phyloP scores from a whole-genome alignment of 306 rosid species.

The Astragalus glycyphyllos region DNA sequence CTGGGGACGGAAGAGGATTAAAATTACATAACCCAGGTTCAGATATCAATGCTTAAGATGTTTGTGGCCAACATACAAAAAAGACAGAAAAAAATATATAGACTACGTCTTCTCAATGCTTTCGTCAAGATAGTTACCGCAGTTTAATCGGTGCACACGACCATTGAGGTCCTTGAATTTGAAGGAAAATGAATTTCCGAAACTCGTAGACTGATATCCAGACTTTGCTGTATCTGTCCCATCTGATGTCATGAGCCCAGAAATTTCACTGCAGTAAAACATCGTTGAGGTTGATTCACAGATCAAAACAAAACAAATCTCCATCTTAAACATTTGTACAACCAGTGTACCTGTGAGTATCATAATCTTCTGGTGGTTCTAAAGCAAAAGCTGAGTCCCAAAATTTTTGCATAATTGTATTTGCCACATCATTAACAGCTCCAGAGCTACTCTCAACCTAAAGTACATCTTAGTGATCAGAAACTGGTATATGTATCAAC shows the following conservation, averaged over 20 bases:
- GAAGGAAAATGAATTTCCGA: slow-evolving; percentile 77
- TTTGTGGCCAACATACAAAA: slow-evolving; percentile 10
- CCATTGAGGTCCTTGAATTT: slow-evolving; percentile 84
- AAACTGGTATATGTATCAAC: slow-evolving; percentile 22
- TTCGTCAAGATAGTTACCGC: slow-evolving; percentile 54
- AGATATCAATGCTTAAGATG: slow-evolving; percentile 28
- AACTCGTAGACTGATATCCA: slow-evolving; percentile 62
- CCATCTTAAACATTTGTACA: slow-evolving; percentile 29
- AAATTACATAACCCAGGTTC: neutral
- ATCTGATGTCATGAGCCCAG: slow-evolving; percentile 74
- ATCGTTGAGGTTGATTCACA: slow-evolving; percentile 25
- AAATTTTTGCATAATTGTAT: slow-evolving; percentile 91
- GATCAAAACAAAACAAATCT: slow-evolving; percentile 34
- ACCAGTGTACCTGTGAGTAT: slow-evolving; percentile 71
- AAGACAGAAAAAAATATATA: neutral
- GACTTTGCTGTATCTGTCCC: slow-evolving; percentile 59
- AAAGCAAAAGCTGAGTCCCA: slow-evolving; percentile 91
- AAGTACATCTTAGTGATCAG: slow-evolving; percentile 37
- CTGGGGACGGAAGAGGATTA: neutral
- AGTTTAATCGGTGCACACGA: slow-evolving; percentile 78
- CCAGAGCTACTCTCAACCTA: slow-evolving; percentile 85
- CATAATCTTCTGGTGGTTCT: slow-evolving; percentile 90
- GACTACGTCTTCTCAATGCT: slow-evolving; percentile 13
- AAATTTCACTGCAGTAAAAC: slow-evolving; percentile 73
- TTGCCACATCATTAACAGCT: slow-evolving; percentile 78